These are phyloP conservation scores for Chloranthus sessilifolius DNA, from an alignment of 164 flowering plant genomes.

Conservation along the genomic window DNA sequence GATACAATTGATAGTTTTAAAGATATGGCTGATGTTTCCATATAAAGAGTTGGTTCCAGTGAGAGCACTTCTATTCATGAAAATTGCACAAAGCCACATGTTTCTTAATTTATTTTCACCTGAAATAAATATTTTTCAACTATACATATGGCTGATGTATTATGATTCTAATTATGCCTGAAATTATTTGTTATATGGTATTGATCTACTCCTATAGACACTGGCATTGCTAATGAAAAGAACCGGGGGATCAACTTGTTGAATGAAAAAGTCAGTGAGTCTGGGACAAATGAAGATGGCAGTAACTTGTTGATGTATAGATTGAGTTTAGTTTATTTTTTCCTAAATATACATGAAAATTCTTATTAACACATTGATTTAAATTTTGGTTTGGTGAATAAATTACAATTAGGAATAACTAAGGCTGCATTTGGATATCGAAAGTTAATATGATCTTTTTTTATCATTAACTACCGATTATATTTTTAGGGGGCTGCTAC, in stretches of 20 bases:
- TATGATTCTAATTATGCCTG: neutral
- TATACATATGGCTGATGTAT: neutral
- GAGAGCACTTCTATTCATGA: neutral
- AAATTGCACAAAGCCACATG: too few species aligned
- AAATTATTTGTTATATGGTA: neutral
- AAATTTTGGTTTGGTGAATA: too few species aligned
- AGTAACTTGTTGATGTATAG: too few species aligned
- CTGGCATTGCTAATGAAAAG: constrained; percentile 90
- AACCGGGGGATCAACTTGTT: constrained; percentile 79
- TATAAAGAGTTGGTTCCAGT: neutral
- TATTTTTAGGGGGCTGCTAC: too few species aligned
- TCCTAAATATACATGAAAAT: too few species aligned
- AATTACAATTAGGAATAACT: too few species aligned
- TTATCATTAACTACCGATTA: too few species aligned
- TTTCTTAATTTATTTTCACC: neutral
- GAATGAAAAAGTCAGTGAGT: constrained; percentile 58
- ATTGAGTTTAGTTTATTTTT: too few species aligned
- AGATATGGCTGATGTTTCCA: too few species aligned
- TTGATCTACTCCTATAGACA: constrained; percentile 40
- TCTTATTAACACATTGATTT: too few species aligned
- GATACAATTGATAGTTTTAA: neutral
- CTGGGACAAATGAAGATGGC: constrained; percentile 88
- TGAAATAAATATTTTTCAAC: neutral
- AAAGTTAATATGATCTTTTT: too few species aligned
- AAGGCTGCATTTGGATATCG: too few species aligned